Percentiles rank a stretch among this genome's conserved stretches.
Conservation (phyloP, 805 yeast species). For the Metschnikowia drakensbergensis region DNA sequence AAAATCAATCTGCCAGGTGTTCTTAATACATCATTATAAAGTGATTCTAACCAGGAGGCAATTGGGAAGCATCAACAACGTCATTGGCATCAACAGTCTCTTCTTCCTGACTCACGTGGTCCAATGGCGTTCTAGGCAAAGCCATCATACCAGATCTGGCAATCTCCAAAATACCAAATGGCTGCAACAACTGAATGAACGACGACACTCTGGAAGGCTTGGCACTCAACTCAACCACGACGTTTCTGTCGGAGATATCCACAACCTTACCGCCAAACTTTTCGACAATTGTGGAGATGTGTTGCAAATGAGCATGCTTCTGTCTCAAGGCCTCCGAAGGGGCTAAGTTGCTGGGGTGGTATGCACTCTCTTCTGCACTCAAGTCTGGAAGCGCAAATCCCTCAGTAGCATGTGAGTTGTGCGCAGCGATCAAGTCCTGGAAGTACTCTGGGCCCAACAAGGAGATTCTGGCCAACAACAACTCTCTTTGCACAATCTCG, state of each 20-base stretch:
- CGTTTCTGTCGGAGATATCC: constrained; percentile 89
- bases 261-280: constrained; percentile 93
- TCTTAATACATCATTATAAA: no score
- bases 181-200: constrained; percentile 84
- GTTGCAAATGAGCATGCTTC: constrained; percentile 84
- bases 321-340: constrained; percentile 92
- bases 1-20: no score
- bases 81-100: constrained; percentile 57
- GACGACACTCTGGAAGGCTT: constrained; percentile 87
- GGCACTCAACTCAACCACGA: constrained; percentile 90
- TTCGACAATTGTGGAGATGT: constrained; percentile 71
- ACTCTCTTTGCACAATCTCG: constrained; percentile 86
- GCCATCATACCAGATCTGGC: constrained; percentile 99
- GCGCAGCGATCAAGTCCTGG: constrained; percentile 88
- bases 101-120: constrained; percentile 45
- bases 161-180: constrained; percentile 93
- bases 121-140: constrained; percentile 89
- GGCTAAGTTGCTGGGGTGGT: constrained; percentile 85
- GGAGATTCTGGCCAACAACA: constrained; percentile 86
- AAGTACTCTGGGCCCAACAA: constrained; percentile 97
- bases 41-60: constrained; percentile 83
- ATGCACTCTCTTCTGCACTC: constrained; percentile 45
- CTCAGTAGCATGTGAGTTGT: constrained; percentile 46
- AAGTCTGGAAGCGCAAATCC: constrained; percentile 42
- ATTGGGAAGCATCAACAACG: constrained; percentile 79